Percentiles rank a stretch among this genome's conserved stretches.
Evolutionary conservation across 2,329 filamentous ascomycete genomes (phyloP).

Genomic region (Colletotrichum tropicicola): DNA sequence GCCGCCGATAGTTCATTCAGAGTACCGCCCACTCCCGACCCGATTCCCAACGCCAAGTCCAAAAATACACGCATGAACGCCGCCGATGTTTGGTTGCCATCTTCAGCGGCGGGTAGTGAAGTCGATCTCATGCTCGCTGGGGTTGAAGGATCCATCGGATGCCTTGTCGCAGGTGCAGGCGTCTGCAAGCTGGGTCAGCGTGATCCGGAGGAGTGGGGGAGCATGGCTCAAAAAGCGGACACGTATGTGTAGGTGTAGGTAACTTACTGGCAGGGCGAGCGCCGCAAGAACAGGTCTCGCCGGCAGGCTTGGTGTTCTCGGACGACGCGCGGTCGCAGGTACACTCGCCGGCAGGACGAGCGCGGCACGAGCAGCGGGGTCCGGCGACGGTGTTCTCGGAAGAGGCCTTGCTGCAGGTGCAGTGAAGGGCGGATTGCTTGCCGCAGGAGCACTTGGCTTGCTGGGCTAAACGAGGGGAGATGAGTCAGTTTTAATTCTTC

Average conservation of each 20-base stretch:
- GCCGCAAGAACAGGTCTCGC: constrained; percentile 79
- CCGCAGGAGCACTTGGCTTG: constrained; percentile 88
- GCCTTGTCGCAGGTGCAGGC: constrained; percentile 87
- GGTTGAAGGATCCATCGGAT: constrained; percentile 67
- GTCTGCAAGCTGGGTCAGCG: constrained; percentile 47
- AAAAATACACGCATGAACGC: not conserved
- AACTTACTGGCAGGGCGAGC: constrained; percentile 75
- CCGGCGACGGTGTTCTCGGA: constrained; percentile 79
- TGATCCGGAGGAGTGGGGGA: too few relatives aligned
- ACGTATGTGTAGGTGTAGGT: too few relatives aligned
- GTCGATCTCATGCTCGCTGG: constrained; percentile 77
- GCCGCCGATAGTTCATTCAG: not conserved
- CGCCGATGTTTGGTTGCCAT: not conserved
- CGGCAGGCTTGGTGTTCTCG: constrained; percentile 73
- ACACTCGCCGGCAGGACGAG: constrained; percentile 81
- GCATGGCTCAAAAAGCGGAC: too few relatives aligned
- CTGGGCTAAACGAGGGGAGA: constrained; percentile 52
- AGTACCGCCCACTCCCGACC: not conserved
- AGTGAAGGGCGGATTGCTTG: constrained; percentile 85
- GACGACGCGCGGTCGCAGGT: constrained; percentile 77
- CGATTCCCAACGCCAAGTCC: not conserved
- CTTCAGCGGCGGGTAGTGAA: constrained; percentile 72
- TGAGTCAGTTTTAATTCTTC: not conserved
- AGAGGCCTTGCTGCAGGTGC: constrained; percentile 81
- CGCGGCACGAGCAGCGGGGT: constrained; percentile 84